phyloP scores from a whole-genome alignment of 2,329 filamentous ascomycete genomes.

The Aspergillus sp. region DNA sequence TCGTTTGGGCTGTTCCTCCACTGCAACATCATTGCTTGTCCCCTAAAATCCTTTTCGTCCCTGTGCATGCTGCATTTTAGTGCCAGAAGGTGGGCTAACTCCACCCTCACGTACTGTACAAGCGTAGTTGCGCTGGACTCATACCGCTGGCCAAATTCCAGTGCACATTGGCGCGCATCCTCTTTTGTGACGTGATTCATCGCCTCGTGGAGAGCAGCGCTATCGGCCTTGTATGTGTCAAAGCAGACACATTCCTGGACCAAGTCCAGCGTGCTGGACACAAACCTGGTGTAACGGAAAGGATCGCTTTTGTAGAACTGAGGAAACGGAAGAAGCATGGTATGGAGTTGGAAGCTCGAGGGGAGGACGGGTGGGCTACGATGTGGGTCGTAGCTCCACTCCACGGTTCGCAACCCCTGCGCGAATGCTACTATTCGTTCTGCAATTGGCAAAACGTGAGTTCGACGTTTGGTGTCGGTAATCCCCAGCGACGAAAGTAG shows the following conservation, averaged over 20 bases:
- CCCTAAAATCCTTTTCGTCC: not conserved
- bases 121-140: not conserved
- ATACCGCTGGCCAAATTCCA: not conserved
- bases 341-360: not conserved
- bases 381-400: not conserved
- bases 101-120: not conserved
- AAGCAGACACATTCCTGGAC: not conserved
- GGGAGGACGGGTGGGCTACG: not conserved
- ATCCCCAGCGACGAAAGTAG: not conserved
- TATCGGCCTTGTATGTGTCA: not conserved
- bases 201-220: not conserved
- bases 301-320: not conserved
- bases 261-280: not conserved
- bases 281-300: not conserved
- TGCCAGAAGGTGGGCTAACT: not conserved
- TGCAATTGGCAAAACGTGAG: not conserved
- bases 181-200: not conserved
- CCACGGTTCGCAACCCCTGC: not conserved
- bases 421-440: not conserved
- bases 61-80: not conserved
- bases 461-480: not conserved
- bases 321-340: not conserved
- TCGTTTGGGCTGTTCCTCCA: not conserved
- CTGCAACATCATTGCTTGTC: not conserved
- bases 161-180: not conserved